A percentile compares a stretch with the other conserved stretches of the same genome.
These are phyloP conservation scores for Scedosporium apiospermum DNA, from an alignment of 2,329 filamentous ascomycete genomes.

Conservation along the genomic window DNA sequence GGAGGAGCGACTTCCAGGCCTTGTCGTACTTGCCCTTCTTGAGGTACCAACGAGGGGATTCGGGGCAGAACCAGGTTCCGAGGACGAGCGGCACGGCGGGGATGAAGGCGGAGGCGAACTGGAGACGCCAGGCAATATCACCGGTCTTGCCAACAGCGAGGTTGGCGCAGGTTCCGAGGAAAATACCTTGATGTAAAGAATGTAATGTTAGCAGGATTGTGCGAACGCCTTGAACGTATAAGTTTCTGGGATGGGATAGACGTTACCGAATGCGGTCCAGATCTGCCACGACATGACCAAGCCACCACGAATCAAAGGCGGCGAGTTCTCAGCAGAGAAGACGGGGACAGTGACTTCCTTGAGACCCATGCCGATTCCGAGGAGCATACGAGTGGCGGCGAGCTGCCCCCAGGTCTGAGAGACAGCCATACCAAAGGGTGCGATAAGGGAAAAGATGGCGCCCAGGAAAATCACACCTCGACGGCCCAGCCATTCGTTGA, in stretches of 20 bases:
- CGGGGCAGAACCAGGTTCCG: conserved; percentile 50
- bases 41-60: conserved; percentile 58
- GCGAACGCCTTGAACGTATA: not conserved
- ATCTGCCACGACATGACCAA: conserved; percentile 47
- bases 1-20: conserved; percentile 46
- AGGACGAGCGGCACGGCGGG: conserved; percentile 52
- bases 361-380: conserved; percentile 53
- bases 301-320: conserved; percentile 41
- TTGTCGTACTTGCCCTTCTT: conserved; percentile 46
- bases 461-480: conserved; percentile 52
- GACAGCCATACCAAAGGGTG: conserved; percentile 50
- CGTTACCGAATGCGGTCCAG: conserved; percentile 39
- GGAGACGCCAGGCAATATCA: conserved; percentile 46
- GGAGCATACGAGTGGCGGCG: conserved; percentile 33
- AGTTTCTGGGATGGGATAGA: not conserved
- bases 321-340: conserved; percentile 42
- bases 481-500: conserved; percentile 49
- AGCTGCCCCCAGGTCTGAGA: conserved; percentile 51
- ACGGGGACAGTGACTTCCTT: conserved; percentile 40
- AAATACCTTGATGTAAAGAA: conserved; percentile 37
- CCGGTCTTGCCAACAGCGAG: conserved; percentile 51
- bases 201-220: not conserved
- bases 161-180: conserved; percentile 57
- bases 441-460: conserved; percentile 50
- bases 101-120: conserved; percentile 51